Conservation (phyloP, 257 asterid species). For the Lycium barbarum region DNA sequence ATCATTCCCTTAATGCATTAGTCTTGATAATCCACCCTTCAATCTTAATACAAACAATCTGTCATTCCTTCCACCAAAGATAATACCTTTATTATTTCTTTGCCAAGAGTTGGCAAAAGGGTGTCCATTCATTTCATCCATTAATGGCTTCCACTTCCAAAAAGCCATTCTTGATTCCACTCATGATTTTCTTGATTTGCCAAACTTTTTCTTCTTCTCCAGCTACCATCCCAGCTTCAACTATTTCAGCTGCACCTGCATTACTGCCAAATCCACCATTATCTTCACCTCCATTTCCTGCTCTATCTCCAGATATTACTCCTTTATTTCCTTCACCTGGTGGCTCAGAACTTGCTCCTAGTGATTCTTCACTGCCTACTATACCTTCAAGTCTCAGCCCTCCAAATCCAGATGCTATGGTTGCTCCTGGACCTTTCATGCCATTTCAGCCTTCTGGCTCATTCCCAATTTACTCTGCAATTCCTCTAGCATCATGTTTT, state of each 20-base stretch:
- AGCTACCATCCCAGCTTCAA: conserved; percentile 56
- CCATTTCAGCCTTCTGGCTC: conserved; percentile 53
- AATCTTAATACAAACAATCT: background rate
- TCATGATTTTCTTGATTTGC: conserved; percentile 40
- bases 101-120: conserved; percentile 22
- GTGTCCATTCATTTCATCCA: conserved; percentile 37
- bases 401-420: conserved; percentile 81
- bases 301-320: conserved; percentile 73
- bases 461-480: conserved; percentile 54
- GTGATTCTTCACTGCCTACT: conserved; percentile 66
- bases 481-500: conserved; percentile 38
- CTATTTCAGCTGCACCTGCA: conserved; percentile 90
- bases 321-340: conserved; percentile 85
- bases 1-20: background rate
- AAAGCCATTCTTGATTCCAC: conserved; percentile 34
- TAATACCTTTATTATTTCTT: conserved; percentile 30
- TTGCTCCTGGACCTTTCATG: conserved; percentile 56
- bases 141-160: conserved; percentile 53
- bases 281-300: conserved; percentile 49
- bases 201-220: conserved; percentile 28
- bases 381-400: conserved; percentile 97
- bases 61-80: conserved; percentile 7
- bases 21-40: conserved; percentile 19
- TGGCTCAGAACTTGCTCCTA: conserved; percentile 74
- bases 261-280: conserved; percentile 65